Evolutionary conservation across 2,329 filamentous ascomycete genomes (phyloP).

Genomic region (Stemphylium vesicarium): DNA sequence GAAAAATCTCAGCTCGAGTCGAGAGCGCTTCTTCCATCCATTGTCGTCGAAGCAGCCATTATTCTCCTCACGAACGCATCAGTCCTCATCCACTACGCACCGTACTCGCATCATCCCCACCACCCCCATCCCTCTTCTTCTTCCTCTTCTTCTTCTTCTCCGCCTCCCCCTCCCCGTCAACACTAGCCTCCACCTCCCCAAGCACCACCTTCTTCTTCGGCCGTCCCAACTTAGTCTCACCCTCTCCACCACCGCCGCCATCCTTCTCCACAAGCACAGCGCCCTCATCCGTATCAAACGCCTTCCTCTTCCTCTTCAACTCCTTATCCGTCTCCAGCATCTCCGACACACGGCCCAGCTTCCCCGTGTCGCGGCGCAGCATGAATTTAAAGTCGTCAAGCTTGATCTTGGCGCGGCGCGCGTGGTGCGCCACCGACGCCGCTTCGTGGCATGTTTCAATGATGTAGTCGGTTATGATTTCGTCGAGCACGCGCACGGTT

Average conservation of each 20-base stretch:
- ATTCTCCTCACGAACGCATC: not conserved
- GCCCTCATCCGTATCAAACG: constrained; percentile 71
- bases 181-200: constrained; percentile 1
- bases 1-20: no score
- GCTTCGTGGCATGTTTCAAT: constrained; percentile 92
- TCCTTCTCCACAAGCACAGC: constrained; percentile 56
- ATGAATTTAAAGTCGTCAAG: constrained; percentile 98
- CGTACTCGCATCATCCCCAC: constrained; percentile 27
- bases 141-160: constrained; percentile 24
- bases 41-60: no score
- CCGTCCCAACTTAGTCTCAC: not conserved
- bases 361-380: constrained; percentile 80
- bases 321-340: constrained; percentile 86
- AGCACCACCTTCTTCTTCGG: constrained; percentile 3
- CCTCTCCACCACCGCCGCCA: constrained; percentile 18
- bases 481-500: constrained; percentile 86
- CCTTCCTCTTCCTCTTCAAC: constrained; percentile 82
- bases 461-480: constrained; percentile 92
- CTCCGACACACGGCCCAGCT: constrained; percentile 88
- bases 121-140: constrained; percentile 24
- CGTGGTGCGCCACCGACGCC: constrained; percentile 81
- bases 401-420: constrained; percentile 94
- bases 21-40: no score
- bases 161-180: constrained; percentile 8
- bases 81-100: constrained; percentile 27